Evolutionary conservation across 169 alveolate species (phyloP).

Genomic region (Cryptosporidium meleagridis): DNA sequence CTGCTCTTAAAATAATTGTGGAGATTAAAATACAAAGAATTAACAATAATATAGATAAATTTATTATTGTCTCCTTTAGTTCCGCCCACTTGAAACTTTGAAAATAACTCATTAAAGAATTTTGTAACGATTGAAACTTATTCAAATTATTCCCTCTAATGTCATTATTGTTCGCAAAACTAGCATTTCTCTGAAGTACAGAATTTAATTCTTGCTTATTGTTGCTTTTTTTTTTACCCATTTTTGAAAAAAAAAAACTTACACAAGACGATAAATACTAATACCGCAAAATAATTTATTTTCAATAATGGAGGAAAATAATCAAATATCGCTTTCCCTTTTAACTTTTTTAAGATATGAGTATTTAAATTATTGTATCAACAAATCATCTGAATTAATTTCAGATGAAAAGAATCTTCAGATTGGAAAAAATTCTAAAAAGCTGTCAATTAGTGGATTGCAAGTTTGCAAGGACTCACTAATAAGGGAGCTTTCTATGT

Average conservation of each 20-base stretch:
- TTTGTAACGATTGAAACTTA: not conserved
- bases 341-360: constrained; percentile 66
- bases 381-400: constrained; percentile 15
- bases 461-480: constrained; percentile 34
- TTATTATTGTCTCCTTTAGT: constrained; percentile 7
- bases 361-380: constrained; percentile 43
- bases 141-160: not conserved
- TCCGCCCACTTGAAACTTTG: constrained; percentile 2
- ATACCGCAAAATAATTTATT: not conserved
- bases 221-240: constrained; percentile 33
- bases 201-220: not conserved
- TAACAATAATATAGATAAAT: constrained; percentile 20
- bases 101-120: not conserved
- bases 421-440: not conserved
- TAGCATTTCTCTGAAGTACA: not conserved
- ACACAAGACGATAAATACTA: not conserved
- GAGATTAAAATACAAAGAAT: constrained; percentile 2
- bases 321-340: constrained; percentile 46
- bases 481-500: constrained; percentile 51
- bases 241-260: not conserved
- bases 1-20: constrained; percentile 45
- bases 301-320: constrained; percentile 13
- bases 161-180: not conserved
- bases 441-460: constrained; percentile 5
- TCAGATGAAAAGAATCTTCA: constrained; percentile 35